phyloP scores from a whole-genome alignment of 805 yeast species.

The Sugiyamaella marilandica region DNA sequence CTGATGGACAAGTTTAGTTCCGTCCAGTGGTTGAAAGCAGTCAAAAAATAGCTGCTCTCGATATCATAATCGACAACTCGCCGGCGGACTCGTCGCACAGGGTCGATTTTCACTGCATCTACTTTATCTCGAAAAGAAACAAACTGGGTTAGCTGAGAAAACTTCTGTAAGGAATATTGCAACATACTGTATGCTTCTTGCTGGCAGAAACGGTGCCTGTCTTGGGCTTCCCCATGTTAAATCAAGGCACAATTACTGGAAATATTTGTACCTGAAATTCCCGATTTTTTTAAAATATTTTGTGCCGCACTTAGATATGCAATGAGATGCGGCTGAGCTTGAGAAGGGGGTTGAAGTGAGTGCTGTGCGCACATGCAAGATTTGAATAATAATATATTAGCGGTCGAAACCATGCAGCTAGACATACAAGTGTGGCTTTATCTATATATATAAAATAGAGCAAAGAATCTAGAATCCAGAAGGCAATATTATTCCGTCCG shows the following conservation, averaged over 20 bases:
- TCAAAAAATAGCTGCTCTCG: constrained; percentile 62
- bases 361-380: background rate
- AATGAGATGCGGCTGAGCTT: background rate
- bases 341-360: background rate
- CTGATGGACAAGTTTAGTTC: constrained; percentile 75
- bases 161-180: background rate
- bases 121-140: constrained; percentile 67
- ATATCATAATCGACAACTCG: constrained; percentile 26
- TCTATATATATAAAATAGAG: background rate
- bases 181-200: constrained; percentile 19
- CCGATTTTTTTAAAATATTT: constrained; percentile 85
- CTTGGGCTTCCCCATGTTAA: constrained; percentile 9
- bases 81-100: constrained; percentile 37
- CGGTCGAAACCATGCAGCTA: background rate
- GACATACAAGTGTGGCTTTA: background rate
- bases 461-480: too few species aligned
- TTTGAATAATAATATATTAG: background rate
- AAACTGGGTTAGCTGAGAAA: constrained; percentile 11
- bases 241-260: too few species aligned
- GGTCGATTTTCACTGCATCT: constrained; percentile 79
- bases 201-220: constrained; percentile 18
- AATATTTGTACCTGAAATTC: background rate
- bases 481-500: background rate
- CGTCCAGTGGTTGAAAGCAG: constrained; percentile 80
- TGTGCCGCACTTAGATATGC: constrained; percentile 27